phyloP scores from a whole-genome alignment of 2,329 filamentous ascomycete species.

The Xylariales sp. region DNA sequence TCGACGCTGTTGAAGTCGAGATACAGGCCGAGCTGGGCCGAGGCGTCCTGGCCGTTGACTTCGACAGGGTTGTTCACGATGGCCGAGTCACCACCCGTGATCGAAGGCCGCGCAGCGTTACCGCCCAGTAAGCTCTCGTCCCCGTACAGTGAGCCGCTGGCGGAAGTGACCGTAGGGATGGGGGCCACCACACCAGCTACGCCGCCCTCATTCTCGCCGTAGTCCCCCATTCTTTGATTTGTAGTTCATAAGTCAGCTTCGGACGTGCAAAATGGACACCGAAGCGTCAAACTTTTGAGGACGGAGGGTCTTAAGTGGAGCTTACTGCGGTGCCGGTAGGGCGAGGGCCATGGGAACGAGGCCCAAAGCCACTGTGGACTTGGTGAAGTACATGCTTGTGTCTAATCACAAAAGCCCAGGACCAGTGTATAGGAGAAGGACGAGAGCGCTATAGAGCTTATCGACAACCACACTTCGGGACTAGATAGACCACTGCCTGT shows the following conservation, averaged over 20 bases:
- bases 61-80: constrained; percentile 33
- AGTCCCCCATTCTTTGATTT: constrained; percentile 28
- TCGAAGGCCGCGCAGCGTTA: constrained; percentile 29
- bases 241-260: background rate
- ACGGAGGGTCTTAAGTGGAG: background rate
- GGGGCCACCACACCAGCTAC: constrained; percentile 36
- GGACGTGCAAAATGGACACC: background rate
- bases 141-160: constrained; percentile 36
- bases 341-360: constrained; percentile 6
- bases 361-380: constrained; percentile 5
- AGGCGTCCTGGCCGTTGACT: constrained; percentile 45
- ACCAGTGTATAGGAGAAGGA: too few species aligned
- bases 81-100: constrained; percentile 32
- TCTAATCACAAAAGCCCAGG: too few species aligned
- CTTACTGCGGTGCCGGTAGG: constrained; percentile 9
- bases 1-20: constrained; percentile 49
- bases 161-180: constrained; percentile 29
- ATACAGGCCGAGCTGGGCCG: constrained; percentile 44
- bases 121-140: constrained; percentile 34
- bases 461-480: too few species aligned
- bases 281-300: background rate
- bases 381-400: constrained; percentile 1
- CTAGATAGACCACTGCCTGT: too few species aligned
- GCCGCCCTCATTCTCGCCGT: constrained; percentile 36
- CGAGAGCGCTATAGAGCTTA: too few species aligned